phyloP scores from a whole-genome alignment of 208 protist species.

The Leishmania mexicana region DNA sequence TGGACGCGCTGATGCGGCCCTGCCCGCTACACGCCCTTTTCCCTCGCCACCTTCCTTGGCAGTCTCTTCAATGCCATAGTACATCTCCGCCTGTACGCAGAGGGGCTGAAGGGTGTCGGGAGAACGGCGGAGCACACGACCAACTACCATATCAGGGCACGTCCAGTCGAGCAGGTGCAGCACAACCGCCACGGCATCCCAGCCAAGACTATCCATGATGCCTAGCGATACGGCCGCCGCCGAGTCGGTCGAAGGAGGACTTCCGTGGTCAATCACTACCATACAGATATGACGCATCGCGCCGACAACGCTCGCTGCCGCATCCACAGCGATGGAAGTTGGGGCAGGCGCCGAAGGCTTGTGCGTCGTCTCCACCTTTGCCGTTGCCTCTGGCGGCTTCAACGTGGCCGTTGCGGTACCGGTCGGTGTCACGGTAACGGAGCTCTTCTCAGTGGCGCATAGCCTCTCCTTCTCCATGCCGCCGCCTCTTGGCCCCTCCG shows the following conservation, averaged over 20 bases:
- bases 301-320: slow-evolving; percentile 9
- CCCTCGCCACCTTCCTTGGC: background rate
- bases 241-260: background rate
- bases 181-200: slow-evolving; percentile 31
- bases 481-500: slow-evolving; percentile 1
- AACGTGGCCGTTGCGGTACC: background rate
- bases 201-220: slow-evolving; percentile 31
- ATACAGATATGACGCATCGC: slow-evolving; percentile 14
- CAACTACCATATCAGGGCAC: slow-evolving; percentile 33
- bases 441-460: background rate
- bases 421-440: background rate
- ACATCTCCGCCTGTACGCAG: slow-evolving; percentile 28
- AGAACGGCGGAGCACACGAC: slow-evolving; percentile 25
- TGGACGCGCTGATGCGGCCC: background rate
- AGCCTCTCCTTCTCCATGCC: background rate
- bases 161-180: slow-evolving; percentile 37
- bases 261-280: slow-evolving; percentile 11
- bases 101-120: background rate
- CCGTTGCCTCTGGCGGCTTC: background rate
- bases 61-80: slow-evolving; percentile 27
- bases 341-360: background rate
- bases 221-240: slow-evolving; percentile 6
- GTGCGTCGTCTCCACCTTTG: background rate
- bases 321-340: slow-evolving; percentile 24
- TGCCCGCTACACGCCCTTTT: background rate